Evolutionary conservation across 1,139 yeast species (phyloP), one percentile per base, ranked within the genome.

Genomic region (Kodamaea plutei): DNA sequence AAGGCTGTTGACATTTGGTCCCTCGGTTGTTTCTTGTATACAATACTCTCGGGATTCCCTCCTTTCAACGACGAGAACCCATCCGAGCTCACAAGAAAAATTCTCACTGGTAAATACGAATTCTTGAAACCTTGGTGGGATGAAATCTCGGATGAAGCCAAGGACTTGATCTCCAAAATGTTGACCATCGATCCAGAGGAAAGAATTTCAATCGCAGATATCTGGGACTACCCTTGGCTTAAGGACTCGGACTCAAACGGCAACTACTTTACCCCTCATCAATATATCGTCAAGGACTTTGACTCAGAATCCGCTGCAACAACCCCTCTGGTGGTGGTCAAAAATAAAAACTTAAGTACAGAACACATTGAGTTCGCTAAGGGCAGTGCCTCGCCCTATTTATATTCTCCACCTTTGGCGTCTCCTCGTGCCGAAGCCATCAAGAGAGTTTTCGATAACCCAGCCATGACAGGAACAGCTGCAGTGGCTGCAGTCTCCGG

Each of bases 81-180:
- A 40, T 85, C 83, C 42, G 72, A 73, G n/a, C 61, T 89, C 40
- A 84, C 96, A 1, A 76, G 73, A 45, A 88, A 88, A 54, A 94
- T 89, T 25, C 78, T 93, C 8, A 69, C 69, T 33, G 96, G 96
- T 16, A 84, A 85, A 45, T 89, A 72, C 53, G 80, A 84, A 10
- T 89, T 88, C 54, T 63, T 89, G 36, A 66, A 77, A 35, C 97
- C 97, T 0, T 89, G 97, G 97, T 89, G 97, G 97, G 96, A 89
- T 56, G 96, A 89, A 47, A 83, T 89, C 25, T 74, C 85, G 37
- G 54, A 48, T 23, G 85, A 82, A 13, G 97, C 95, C 6, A 87
- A 87, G 54, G 50, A 52, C 31, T 55, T 83, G 34, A 75, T 82
- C 8, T 51, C 68, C 4, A 65, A 62, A 25, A 66, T 83, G 58